These are phyloP conservation scores for Dendrostoma leiphaemia DNA, from an alignment of 2,329 filamentous ascomycete species.

Conservation along the genomic window DNA sequence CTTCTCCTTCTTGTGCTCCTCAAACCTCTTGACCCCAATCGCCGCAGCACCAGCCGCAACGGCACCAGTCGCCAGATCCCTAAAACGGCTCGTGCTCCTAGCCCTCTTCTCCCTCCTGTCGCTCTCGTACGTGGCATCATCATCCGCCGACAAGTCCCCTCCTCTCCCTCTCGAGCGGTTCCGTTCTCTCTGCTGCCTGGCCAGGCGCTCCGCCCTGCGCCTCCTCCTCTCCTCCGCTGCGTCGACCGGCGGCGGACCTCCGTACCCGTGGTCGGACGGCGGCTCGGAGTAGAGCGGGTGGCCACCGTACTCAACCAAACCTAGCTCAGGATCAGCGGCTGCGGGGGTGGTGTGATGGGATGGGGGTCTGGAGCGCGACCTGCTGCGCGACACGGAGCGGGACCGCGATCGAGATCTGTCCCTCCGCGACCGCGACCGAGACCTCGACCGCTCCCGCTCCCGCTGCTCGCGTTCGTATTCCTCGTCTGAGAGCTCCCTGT, in stretches of 20 bases:
- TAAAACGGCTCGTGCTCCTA: constrained; percentile 53
- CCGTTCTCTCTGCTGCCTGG: constrained; percentile 25
- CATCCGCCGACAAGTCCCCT: constrained; percentile 20
- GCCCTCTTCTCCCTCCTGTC: constrained; percentile 43
- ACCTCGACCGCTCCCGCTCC: constrained; percentile 33
- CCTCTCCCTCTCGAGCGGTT: constrained; percentile 28
- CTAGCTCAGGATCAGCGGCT: constrained; percentile 63
- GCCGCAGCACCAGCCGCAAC: constrained; percentile 59
- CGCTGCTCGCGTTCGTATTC: constrained; percentile 34
- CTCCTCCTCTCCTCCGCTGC: constrained; percentile 40
- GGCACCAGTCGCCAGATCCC: constrained; percentile 54
- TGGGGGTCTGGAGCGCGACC: constrained; percentile 35
- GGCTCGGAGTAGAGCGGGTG: constrained; percentile 49
- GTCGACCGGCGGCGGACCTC: constrained; percentile 33
- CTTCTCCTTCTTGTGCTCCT: constrained; percentile 46
- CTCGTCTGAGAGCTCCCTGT: constrained; percentile 28
- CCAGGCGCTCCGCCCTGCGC: constrained; percentile 29
- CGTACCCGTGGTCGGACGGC: constrained; percentile 26
- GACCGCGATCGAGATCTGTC: constrained; percentile 19
- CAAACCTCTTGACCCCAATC: constrained; percentile 60
- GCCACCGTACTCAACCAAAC: constrained; percentile 66
- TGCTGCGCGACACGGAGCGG: constrained; percentile 41
- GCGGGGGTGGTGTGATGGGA: constrained; percentile 28
- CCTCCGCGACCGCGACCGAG: constrained; percentile 21
- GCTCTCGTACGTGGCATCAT: constrained; percentile 20